phyloP scores from a whole-genome alignment of 495 filamentous ascomycete genomes.

The Penicillium crystallinum region DNA sequence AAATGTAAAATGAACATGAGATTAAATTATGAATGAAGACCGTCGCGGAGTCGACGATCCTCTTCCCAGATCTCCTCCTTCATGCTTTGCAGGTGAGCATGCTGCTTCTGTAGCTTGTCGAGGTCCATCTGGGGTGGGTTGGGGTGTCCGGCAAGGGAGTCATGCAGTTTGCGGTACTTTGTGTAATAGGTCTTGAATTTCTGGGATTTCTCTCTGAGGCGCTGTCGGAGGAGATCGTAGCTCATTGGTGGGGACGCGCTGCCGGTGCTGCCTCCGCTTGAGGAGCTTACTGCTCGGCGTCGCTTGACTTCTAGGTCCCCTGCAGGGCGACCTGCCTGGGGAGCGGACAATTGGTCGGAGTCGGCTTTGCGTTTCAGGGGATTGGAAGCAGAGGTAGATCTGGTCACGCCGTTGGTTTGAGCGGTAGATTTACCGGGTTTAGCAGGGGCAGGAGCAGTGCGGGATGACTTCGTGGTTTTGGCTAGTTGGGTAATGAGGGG shows the following conservation, averaged over 20 bases:
- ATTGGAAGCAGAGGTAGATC: slow-evolving; percentile 23
- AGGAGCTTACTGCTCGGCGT: slow-evolving; percentile 39
- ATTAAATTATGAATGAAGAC: slow-evolving; percentile 13
- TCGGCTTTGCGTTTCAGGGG: slow-evolving; percentile 48
- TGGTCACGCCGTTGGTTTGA: slow-evolving; percentile 25
- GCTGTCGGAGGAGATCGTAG: slow-evolving; percentile 34
- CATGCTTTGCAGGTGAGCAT: slow-evolving; percentile 52
- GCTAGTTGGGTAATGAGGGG: slow-evolving; percentile 40
- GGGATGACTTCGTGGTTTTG: slow-evolving; percentile 19
- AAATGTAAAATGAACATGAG: slow-evolving; percentile 1
- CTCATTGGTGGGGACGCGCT: slow-evolving; percentile 44
- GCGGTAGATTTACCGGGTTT: slow-evolving; percentile 7
- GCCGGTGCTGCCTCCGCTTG: slow-evolving; percentile 43
- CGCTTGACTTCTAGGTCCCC: slow-evolving; percentile 42
- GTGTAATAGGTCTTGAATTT: slow-evolving; percentile 58
- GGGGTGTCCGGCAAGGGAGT: slow-evolving; percentile 47
- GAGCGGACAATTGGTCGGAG: slow-evolving; percentile 26
- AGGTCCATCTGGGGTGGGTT: slow-evolving; percentile 53
- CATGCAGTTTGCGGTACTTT: slow-evolving; percentile 58
- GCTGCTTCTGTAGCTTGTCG: slow-evolving; percentile 55
- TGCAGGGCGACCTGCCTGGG: slow-evolving; percentile 24
- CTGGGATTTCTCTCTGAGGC: slow-evolving; percentile 50
- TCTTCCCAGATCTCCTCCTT: slow-evolving; percentile 64
- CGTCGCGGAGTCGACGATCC: slow-evolving; percentile 26
- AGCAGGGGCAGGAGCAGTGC: slow-evolving; percentile 6